A percentile compares a stretch with the other conserved stretches of the same genome.
Evolutionary conservation across 345 rosid species (phyloP).

Genomic region (Rhodamnia rubescens): DNA sequence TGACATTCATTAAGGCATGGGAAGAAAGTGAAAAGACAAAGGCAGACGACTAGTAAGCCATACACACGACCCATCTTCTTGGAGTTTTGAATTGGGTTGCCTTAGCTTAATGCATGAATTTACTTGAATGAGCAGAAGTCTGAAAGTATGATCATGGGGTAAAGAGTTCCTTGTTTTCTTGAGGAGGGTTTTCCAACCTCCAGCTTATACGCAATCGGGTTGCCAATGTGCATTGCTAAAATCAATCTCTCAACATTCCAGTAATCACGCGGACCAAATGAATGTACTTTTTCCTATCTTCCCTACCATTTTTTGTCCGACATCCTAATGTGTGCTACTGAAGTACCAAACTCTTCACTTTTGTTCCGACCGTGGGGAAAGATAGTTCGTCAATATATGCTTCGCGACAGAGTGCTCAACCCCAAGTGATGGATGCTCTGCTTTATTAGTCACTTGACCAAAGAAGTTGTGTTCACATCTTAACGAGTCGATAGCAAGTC

Average conservation of each 20-base stretch:
- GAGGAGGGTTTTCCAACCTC: background rate
- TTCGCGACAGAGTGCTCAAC: background rate
- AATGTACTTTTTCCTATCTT: background rate
- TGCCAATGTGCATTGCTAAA: background rate
- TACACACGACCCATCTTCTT: background rate
- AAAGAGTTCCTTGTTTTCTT: background rate
- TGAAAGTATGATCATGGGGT: background rate
- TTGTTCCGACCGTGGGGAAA: background rate
- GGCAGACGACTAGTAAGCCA: slow-evolving; percentile 74
- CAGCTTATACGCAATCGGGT: background rate
- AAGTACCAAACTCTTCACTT: background rate
- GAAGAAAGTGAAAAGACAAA: slow-evolving; percentile 81
- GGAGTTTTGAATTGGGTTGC: background rate
- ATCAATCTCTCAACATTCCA: background rate
- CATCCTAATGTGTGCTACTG: background rate
- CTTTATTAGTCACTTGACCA: background rate
- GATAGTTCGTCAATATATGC: background rate
- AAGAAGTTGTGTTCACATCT: background rate
- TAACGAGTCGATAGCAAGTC: background rate
- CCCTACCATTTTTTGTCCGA: background rate
- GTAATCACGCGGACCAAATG: background rate
- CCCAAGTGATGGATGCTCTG: background rate
- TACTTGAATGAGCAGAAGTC: background rate
- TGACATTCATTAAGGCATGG: slow-evolving; percentile 77
- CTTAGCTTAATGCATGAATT: background rate